Conservation (phyloP, 202 grass and related monocot genomes). For the Setaria viridis region DNA sequence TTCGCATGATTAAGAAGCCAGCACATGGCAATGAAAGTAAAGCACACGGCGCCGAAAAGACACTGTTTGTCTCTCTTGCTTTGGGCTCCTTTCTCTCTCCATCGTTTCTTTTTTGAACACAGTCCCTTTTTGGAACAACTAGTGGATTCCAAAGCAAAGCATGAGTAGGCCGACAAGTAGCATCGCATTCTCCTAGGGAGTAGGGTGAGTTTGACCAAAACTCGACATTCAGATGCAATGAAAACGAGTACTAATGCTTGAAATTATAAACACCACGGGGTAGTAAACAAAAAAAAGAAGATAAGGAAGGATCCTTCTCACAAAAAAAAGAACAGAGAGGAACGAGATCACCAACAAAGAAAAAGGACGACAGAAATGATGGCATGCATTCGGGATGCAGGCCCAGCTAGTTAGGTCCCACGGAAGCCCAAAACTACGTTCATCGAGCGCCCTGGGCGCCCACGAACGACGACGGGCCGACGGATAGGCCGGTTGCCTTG, state of each 20-base stretch:
- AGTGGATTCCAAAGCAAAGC: conserved; percentile 6
- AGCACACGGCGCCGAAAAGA: conserved; percentile 36
- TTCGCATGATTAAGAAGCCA: conserved; percentile 41
- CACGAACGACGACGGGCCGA: no score
- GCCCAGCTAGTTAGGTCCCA: not conserved
- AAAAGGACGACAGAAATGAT: not conserved
- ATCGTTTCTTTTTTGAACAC: not conserved
- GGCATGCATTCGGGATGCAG: not conserved
- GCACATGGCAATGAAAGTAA: conserved; percentile 41
- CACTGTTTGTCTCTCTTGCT: conserved; percentile 34
- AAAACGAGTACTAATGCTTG: not conserved
- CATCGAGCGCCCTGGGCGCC: no score
- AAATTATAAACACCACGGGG: not conserved
- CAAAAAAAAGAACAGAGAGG: not conserved
- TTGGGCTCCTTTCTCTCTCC: not conserved
- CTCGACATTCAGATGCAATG: not conserved
- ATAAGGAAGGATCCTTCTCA: not conserved
- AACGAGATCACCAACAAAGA: no score
- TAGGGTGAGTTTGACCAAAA: not conserved
- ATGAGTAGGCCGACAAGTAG: not conserved
- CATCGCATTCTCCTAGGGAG: not conserved
- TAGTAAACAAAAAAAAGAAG: not conserved
- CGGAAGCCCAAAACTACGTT: no score
- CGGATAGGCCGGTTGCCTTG: no score
- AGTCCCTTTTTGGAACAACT: not conserved